Evolutionary conservation across 129 eudicot species (phyloP).

Genomic region (Flaveria linearis): DNA sequence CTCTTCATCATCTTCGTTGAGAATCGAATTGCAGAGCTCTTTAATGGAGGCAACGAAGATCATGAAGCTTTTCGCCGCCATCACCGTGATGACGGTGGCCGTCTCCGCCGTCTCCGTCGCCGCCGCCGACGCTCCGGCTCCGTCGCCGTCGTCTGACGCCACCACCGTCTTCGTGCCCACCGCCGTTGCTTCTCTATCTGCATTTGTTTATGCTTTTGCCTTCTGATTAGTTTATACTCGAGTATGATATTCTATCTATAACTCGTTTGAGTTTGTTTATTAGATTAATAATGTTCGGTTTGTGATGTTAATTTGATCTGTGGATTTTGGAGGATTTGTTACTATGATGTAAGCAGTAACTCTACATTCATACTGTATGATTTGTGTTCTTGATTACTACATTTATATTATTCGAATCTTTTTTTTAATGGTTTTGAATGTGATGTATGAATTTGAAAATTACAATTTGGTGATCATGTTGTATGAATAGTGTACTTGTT

Average conservation of each 20-base stretch:
- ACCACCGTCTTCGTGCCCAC: slow-evolving; percentile 27
- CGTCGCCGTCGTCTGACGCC: slow-evolving; percentile 37
- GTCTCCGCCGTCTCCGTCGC: slow-evolving; percentile 30
- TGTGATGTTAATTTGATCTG: slow-evolving; percentile 18
- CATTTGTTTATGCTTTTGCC: slow-evolving; percentile 30
- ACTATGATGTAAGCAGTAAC: slow-evolving; percentile 18
- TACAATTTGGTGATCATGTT: neutral
- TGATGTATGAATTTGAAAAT: neutral
- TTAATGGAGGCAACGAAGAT: slow-evolving; percentile 37
- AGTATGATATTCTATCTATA: slow-evolving; percentile 24
- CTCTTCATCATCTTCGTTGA: neutral
- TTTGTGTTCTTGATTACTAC: neutral
- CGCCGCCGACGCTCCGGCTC: slow-evolving; percentile 36
- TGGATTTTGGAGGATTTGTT: slow-evolving; percentile 3
- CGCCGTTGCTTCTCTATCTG: slow-evolving; percentile 32
- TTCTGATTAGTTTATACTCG: slow-evolving; percentile 6
- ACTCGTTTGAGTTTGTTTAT: neutral
- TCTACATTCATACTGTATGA: neutral
- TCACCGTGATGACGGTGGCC: slow-evolving; percentile 18
- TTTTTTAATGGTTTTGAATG: neutral
- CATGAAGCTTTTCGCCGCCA: slow-evolving; percentile 24
- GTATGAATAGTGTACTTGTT: neutral
- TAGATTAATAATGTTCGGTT: slow-evolving; percentile 21
- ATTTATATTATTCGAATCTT: neutral
- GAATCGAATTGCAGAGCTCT: slow-evolving; percentile 10